Evolutionary conservation across 805 yeast species (phyloP), one percentile per base, ranked within the genome.

Genomic region (Zygosaccharomyces kombuchaensis): DNA sequence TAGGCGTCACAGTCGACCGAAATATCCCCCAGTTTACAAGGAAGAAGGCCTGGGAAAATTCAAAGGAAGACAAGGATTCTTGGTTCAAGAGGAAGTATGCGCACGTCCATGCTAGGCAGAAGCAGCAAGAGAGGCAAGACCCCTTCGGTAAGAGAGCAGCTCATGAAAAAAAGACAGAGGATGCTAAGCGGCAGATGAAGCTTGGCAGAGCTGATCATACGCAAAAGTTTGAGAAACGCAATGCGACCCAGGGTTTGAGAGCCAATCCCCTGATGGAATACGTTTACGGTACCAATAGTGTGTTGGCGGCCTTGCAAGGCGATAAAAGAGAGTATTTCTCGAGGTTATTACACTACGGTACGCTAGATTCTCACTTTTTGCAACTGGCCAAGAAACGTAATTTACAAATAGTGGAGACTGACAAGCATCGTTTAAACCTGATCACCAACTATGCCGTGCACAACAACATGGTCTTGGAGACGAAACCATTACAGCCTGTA

Each of bases 251-350:
- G 12, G 47, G 55, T 9, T 41, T 65, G 14, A 49, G 54, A 35
- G 58, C 62, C 13, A 73, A 75, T 43, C 82, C 84, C 0, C 59
- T 79, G 29, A 64, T 74, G 40, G 96, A 88, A 58, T 83, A 82
- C 58, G 65, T 88, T 2, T 87, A 75, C 58, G 96, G 96, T 7
- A 80, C 83, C 0, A 82, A 84, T 45, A 69, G 95, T 0, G 91
- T 89, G 2, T 52, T 74, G 12, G 83, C 95, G 1, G 95, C 88
- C 0, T 67, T 89, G 47, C 60, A 66, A 16, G 75, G 82, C 7
- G 67, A 71, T 19, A 77, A 75, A 45, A 73, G 96, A 52, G 69
- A 63, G 10, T 73, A 72, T 42, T 77, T 74, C 60, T 74, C 76
- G 30, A 73, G 72, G 44, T 57, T 88, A 12, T 73, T 71, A 50